These are phyloP conservation scores for Rhododendron kiyosumense DNA, from an alignment of 148 eudicot genomes.

Conservation along the genomic window DNA sequence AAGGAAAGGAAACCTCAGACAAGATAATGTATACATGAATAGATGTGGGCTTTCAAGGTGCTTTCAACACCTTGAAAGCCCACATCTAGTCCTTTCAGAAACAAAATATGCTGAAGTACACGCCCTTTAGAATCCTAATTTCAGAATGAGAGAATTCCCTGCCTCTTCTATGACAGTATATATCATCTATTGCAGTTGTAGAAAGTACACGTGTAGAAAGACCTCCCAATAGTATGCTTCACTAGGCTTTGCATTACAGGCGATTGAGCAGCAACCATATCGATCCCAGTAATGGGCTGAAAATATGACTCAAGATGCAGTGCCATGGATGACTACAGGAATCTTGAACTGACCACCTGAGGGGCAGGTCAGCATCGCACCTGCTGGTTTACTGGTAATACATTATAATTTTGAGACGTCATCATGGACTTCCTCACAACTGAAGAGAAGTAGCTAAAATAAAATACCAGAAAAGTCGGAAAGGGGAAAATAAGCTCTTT, in stretches of 20 bases:
- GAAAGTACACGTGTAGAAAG: not conserved
- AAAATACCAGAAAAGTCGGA: not conserved
- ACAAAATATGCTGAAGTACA: not conserved
- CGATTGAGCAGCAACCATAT: not conserved
- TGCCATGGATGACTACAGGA: not conserved
- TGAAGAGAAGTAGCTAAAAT: not conserved
- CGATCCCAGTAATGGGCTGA: not conserved
- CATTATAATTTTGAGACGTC: not conserved
- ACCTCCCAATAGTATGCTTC: not conserved
- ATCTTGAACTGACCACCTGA: not conserved
- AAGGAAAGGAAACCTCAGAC: not conserved
- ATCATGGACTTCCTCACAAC: not conserved
- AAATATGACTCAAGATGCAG: not conserved
- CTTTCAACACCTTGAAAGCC: not conserved
- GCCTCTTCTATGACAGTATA: not conserved
- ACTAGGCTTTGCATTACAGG: not conserved
- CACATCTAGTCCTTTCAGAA: not conserved
- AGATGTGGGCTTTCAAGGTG: too few relatives aligned
- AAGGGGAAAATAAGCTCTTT: not conserved
- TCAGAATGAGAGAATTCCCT: not conserved
- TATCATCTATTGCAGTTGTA: not conserved
- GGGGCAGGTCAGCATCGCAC: not conserved
- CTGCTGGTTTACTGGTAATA: not conserved
- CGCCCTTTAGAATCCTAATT: not conserved
- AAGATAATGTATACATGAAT: not conserved